phyloP scores from a whole-genome alignment of 192 early-diverging fungal genomes.

The Phlyctochytrium arcticum region DNA sequence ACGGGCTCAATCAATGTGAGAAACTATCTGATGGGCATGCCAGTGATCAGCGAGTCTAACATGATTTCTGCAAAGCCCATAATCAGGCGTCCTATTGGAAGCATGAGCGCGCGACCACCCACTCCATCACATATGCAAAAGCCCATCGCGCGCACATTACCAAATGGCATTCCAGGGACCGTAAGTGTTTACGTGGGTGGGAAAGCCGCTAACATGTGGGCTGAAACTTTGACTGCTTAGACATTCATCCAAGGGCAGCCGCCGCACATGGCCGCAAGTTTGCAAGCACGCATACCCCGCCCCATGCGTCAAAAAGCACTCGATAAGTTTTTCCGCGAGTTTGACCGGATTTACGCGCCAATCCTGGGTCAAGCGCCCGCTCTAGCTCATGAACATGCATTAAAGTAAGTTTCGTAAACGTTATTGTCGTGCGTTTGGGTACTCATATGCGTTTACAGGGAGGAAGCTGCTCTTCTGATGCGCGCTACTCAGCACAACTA shows the following conservation, averaged over 20 bases:
- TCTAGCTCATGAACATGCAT: slow-evolving; percentile 52
- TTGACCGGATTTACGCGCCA: slow-evolving; percentile 53
- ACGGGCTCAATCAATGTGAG: too few species aligned
- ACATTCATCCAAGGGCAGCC: background rate
- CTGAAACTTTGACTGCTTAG: too few species aligned
- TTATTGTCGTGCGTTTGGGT: slow-evolving; percentile 32
- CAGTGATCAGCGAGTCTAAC: too few species aligned
- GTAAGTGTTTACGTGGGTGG: too few species aligned
- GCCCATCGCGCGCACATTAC: too few species aligned
- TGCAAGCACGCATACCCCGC: slow-evolving; percentile 29
- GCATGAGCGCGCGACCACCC: too few species aligned
- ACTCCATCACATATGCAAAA: too few species aligned
- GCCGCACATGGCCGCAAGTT: background rate
- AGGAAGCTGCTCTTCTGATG: slow-evolving; percentile 20
- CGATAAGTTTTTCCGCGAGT: slow-evolving; percentile 39
- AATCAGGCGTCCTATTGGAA: too few species aligned
- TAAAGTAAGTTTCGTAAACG: slow-evolving; percentile 41
- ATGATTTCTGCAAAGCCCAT: too few species aligned
- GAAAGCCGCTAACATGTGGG: too few species aligned
- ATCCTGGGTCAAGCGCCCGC: slow-evolving; percentile 13
- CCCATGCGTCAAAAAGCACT: slow-evolving; percentile 33
- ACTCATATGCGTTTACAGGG: slow-evolving; percentile 41
- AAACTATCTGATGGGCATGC: too few species aligned
- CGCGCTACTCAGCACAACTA: slow-evolving; percentile 14
- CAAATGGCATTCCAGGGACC: too few species aligned